These are phyloP conservation scores for Babjeviella inositovora DNA, from an alignment of 805 yeast genomes.

Conservation along the genomic window DNA sequence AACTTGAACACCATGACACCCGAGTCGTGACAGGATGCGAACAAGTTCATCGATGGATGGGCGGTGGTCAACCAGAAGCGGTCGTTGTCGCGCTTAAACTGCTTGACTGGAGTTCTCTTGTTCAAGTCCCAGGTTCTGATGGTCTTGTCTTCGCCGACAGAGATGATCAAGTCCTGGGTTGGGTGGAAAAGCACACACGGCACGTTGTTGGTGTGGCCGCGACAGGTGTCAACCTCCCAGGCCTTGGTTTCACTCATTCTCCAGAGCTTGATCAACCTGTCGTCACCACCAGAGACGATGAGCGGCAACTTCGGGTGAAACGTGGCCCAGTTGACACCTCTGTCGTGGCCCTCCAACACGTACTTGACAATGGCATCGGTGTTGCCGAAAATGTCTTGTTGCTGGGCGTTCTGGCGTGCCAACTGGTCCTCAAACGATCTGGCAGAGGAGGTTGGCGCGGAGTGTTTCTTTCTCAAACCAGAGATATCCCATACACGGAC, in stretches of 20 bases:
- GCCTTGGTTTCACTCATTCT: slow-evolving; percentile 96
- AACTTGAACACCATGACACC: slow-evolving; percentile 97
- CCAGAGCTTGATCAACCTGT: slow-evolving; percentile 90
- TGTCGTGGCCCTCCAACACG: slow-evolving; percentile 93
- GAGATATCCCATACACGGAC: slow-evolving; percentile 98
- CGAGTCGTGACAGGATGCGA: slow-evolving; percentile 92
- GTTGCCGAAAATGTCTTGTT: slow-evolving; percentile 89
- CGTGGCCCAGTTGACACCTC: slow-evolving; percentile 97
- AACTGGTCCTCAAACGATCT: slow-evolving; percentile 35
- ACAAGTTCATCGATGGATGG: slow-evolving; percentile 82
- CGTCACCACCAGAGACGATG: slow-evolving; percentile 93
- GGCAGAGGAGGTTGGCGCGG: slow-evolving; percentile 39
- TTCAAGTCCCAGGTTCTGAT: slow-evolving; percentile 94
- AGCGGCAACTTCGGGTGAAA: slow-evolving; percentile 95
- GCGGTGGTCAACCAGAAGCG: slow-evolving; percentile 87
- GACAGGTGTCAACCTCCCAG: slow-evolving; percentile 97
- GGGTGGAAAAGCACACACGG: slow-evolving; percentile 88
- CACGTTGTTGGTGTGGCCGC: slow-evolving; percentile 94
- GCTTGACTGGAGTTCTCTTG: slow-evolving; percentile 85
- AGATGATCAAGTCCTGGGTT: slow-evolving; percentile 75
- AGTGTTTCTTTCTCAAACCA: slow-evolving; percentile 87
- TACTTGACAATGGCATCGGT: slow-evolving; percentile 90
- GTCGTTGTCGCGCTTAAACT: slow-evolving; percentile 85
- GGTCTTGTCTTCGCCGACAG: slow-evolving; percentile 93
- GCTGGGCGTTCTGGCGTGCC: slow-evolving; percentile 50